phyloP scores from a whole-genome alignment of 2,329 filamentous ascomycete genomes.

The Rutstroemia sp. region DNA sequence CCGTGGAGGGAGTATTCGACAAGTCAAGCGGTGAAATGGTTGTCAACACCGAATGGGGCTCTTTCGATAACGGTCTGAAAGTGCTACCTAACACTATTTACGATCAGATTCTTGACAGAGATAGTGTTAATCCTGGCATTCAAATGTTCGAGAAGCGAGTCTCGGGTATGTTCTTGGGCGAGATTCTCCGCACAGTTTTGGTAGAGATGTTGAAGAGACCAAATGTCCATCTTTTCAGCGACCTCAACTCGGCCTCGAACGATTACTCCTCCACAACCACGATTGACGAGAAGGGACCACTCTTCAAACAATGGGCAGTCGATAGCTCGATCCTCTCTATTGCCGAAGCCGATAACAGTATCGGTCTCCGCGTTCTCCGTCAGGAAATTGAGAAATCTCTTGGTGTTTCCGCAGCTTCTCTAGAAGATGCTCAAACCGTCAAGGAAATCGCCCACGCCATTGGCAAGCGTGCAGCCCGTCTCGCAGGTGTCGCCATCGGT shows the following conservation, averaged over 20 bases:
- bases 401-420: slow-evolving; percentile 65
- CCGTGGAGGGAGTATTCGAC: slow-evolving; percentile 64
- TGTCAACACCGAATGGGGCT: slow-evolving; percentile 97
- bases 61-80: slow-evolving; percentile 89
- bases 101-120: slow-evolving; percentile 69
- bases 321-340: slow-evolving; percentile 88
- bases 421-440: slow-evolving; percentile 82
- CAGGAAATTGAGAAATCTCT: slow-evolving; percentile 72
- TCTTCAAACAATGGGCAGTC: slow-evolving; percentile 79
- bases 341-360: slow-evolving; percentile 71
- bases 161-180: slow-evolving; percentile 96
- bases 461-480: slow-evolving; percentile 77
- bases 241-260: slow-evolving; percentile 65
- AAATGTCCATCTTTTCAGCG: slow-evolving; percentile 64
- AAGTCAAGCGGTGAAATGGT: slow-evolving; percentile 87
- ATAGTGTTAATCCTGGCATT: slow-evolving; percentile 83
- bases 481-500: slow-evolving; percentile 81
- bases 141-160: slow-evolving; percentile 99
- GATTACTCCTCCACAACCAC: slow-evolving; percentile 62
- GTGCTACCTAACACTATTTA: slow-evolving; percentile 81
- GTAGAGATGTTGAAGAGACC: slow-evolving; percentile 64
- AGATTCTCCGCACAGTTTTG: slow-evolving; percentile 76
- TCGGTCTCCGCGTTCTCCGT: slow-evolving; percentile 64
- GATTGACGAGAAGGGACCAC: slow-evolving; percentile 55
- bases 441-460: slow-evolving; percentile 77